phyloP scores from a whole-genome alignment of 176 grass and related monocot genomes.

The Tillandsia leiboldiana region DNA sequence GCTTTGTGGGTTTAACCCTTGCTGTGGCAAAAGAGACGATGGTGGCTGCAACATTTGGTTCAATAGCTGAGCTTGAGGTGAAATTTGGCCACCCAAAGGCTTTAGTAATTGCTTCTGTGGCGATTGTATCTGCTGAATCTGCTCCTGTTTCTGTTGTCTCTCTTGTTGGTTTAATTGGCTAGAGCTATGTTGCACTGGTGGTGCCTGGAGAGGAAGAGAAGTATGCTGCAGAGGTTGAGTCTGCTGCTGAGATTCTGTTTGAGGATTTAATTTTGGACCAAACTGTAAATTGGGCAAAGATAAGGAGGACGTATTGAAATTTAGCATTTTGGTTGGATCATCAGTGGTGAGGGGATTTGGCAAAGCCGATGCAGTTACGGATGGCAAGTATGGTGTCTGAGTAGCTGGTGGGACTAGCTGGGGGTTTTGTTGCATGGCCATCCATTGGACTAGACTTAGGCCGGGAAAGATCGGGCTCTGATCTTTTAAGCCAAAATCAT shows the following conservation, averaged over 20 bases:
- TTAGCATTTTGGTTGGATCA: constrained; percentile 47
- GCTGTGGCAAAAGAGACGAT: constrained; percentile 57
- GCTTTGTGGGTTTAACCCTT: constrained; percentile 45
- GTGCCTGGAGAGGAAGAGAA: constrained; percentile 32
- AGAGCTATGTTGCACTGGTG: constrained; percentile 39
- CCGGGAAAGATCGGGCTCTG: constrained; percentile 83
- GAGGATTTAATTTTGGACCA: constrained; percentile 37
- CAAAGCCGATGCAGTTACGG: constrained; percentile 27
- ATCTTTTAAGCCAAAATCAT: constrained; percentile 89
- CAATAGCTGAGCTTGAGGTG: constrained; percentile 39
- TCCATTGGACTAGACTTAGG: constrained; percentile 86
- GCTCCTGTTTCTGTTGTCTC: constrained; percentile 15
- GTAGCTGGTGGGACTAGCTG: constrained; percentile 40
- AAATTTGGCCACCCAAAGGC: constrained; percentile 32
- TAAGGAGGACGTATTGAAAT: constrained; percentile 49
- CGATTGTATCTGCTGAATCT: neutral
- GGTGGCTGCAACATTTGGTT: constrained; percentile 65
- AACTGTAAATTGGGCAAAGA: constrained; percentile 53
- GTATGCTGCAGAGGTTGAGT: constrained; percentile 47
- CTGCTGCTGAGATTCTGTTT: constrained; percentile 35
- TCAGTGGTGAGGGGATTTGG: constrained; percentile 41
- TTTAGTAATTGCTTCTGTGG: constrained; percentile 35
- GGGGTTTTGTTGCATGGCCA: constrained; percentile 95
- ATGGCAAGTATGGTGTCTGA: constrained; percentile 35
- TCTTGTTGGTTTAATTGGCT: constrained; percentile 49